These are phyloP conservation scores for Darksidea phi DNA, from an alignment of 495 filamentous ascomycete genomes.

Conservation along the genomic window DNA sequence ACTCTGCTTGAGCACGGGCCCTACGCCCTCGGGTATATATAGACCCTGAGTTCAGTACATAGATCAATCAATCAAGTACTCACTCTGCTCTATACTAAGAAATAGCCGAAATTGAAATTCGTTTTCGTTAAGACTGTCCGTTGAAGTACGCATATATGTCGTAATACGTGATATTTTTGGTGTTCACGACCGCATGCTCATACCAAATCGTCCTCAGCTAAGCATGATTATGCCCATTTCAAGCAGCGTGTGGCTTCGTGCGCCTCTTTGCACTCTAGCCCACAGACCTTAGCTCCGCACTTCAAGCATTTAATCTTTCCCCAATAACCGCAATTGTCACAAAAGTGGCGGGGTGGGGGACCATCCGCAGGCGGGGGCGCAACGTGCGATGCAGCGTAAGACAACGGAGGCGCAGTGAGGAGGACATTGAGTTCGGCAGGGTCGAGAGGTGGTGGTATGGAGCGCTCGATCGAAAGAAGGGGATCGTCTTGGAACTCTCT, in stretches of 20 bases:
- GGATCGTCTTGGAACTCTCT: not conserved
- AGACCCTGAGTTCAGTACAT: too few species aligned
- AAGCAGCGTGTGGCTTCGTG: conserved; percentile 77
- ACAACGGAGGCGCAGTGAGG: conserved; percentile 68
- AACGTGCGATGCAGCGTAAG: conserved; percentile 75
- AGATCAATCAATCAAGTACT: too few species aligned
- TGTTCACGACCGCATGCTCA: too few species aligned
- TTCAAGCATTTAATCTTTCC: conserved; percentile 79
- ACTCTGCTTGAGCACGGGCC: too few species aligned
- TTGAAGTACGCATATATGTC: too few species aligned
- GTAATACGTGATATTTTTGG: too few species aligned
- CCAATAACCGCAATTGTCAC: conserved; percentile 92
- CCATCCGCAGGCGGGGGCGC: conserved; percentile 49
- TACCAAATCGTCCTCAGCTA: too few species aligned
- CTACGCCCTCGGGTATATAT: too few species aligned
- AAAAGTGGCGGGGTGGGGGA: conserved; percentile 67
- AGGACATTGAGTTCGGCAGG: conserved; percentile 61
- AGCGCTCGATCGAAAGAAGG: conserved; percentile 16
- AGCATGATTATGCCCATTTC: conserved; percentile 37
- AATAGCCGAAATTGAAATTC: too few species aligned
- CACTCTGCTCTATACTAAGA: too few species aligned
- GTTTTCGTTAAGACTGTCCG: too few species aligned
- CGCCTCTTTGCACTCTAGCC: conserved; percentile 72
- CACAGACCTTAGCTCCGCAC: conserved; percentile 78
- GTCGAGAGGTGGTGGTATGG: conserved; percentile 20